A percentile compares a stretch with the other conserved stretches of the same genome.
phyloP scores from a whole-genome alignment of 1,284 basidiomycete species.

The Tausonia pullulans region DNA sequence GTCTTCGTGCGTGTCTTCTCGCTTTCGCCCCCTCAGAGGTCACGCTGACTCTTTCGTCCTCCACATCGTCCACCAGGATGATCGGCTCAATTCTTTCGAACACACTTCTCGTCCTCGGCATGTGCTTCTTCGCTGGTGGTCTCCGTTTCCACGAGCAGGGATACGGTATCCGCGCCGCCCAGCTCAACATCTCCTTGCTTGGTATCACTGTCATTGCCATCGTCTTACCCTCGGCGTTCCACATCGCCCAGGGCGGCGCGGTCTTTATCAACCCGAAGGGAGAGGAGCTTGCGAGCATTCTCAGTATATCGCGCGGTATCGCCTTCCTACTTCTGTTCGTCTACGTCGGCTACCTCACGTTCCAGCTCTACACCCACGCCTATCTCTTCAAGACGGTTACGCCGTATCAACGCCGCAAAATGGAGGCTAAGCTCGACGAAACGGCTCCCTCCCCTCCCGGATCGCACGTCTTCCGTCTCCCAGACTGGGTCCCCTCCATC shows the following conservation, averaged over 20 bases:
- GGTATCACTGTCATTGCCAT: conserved; percentile 69
- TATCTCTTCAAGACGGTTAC: conserved; percentile 41
- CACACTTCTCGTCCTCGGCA: conserved; percentile 64
- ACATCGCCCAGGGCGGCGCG: conserved; percentile 35
- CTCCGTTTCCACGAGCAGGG: conserved; percentile 52
- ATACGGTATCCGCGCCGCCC: conserved; percentile 56
- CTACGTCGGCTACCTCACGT: conserved; percentile 36
- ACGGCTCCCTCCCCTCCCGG: conserved; percentile 18
- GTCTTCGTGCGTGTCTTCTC: conserved; percentile 29
- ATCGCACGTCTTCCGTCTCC: conserved; percentile 31
- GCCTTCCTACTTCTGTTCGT: conserved; percentile 48
- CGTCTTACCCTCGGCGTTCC: conserved; percentile 59
- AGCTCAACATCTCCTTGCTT: conserved; percentile 67
- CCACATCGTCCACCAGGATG: conserved; percentile 31
- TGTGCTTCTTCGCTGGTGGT: conserved; percentile 50
- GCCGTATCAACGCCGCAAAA: conserved; percentile 22
- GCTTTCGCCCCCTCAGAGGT: neutral
- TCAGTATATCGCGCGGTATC: conserved; percentile 41
- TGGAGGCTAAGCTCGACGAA: conserved; percentile 10
- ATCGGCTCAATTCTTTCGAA: conserved; percentile 55
- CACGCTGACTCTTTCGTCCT: neutral
- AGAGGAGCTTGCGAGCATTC: conserved; percentile 29
- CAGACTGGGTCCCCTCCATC: conserved; percentile 32
- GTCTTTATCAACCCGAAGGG: conserved; percentile 23
- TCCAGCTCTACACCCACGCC: conserved; percentile 44